These are phyloP conservation scores for Mentha longifolia DNA, from an alignment of 257 asterid species.

Conservation along the genomic window DNA sequence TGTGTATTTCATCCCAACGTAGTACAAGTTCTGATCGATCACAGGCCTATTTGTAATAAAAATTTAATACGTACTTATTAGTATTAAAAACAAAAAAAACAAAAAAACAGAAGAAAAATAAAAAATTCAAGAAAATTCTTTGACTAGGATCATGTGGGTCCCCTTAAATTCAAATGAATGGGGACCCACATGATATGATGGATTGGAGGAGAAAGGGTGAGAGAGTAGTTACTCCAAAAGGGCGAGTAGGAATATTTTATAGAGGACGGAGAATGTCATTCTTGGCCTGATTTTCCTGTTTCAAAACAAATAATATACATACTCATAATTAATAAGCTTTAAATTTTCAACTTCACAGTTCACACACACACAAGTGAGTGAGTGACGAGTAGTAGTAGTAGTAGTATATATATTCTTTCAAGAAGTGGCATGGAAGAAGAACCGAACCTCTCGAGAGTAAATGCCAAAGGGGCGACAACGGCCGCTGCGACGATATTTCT, in stretches of 20 bases:
- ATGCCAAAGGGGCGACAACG: constrained; percentile 69
- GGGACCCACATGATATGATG: neutral
- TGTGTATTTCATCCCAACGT: constrained; percentile 64
- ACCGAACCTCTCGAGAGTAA: constrained; percentile 68
- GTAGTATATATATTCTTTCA: no score
- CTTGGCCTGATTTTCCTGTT: constrained; percentile 83
- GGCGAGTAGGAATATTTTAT: constrained; percentile 61
- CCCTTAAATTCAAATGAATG: neutral
- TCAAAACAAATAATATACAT: constrained; percentile 5
- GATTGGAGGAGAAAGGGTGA: neutral
- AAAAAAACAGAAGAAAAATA: neutral
- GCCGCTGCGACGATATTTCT: constrained; percentile 59
- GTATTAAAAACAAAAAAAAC: neutral
- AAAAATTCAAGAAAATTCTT: no score
- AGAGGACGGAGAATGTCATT: constrained; percentile 62
- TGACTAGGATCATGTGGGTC: neutral
- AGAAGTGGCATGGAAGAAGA: neutral
- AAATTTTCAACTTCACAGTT: neutral
- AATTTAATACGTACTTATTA: neutral
- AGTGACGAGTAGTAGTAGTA: no score
- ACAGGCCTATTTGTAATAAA: constrained; percentile 59
- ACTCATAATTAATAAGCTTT: neutral
- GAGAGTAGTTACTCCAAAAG: constrained; percentile 59
- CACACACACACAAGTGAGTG: no score
- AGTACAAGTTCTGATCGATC: constrained; percentile 68